Conservation (phyloP, 495 filamentous ascomycete genomes). For the Aspergillus diversus region DNA sequence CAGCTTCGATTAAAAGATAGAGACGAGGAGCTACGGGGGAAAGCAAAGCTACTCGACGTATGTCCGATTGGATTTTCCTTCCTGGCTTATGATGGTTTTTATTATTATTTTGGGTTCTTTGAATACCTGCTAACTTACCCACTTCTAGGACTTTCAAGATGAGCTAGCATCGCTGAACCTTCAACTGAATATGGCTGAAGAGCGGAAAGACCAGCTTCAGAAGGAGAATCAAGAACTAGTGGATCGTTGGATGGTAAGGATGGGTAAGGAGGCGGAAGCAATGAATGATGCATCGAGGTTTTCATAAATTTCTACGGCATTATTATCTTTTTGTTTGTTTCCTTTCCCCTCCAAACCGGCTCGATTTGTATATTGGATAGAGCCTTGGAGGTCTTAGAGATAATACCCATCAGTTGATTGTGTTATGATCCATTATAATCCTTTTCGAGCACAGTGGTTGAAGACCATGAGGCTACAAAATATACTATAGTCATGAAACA, state of each 20-base stretch:
- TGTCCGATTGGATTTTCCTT: slow-evolving; percentile 12
- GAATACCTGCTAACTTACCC: slow-evolving; percentile 7
- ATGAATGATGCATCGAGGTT: slow-evolving; percentile 72
- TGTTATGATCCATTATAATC: too few relatives aligned
- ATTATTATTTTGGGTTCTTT: background rate
- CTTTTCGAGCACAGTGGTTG: too few relatives aligned
- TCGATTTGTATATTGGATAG: too few relatives aligned
- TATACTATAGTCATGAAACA: too few relatives aligned
- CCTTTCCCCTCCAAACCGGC: background rate
- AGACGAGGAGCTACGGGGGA: slow-evolving; percentile 82
- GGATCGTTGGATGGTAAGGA: slow-evolving; percentile 86
- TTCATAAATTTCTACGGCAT: slow-evolving; percentile 27
- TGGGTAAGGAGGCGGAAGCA: slow-evolving; percentile 81
- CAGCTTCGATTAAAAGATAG: slow-evolving; percentile 70
- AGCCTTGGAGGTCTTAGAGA: too few relatives aligned
- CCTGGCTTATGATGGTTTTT: background rate
- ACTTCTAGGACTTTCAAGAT: slow-evolving; percentile 76
- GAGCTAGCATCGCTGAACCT: slow-evolving; percentile 84
- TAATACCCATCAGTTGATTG: too few relatives aligned
- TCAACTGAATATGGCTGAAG: slow-evolving; percentile 83
- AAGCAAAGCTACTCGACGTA: slow-evolving; percentile 79
- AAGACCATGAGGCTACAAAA: too few relatives aligned
- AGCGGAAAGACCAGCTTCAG: slow-evolving; percentile 66
- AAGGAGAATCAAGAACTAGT: slow-evolving; percentile 89
- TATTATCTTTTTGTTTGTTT: background rate